These are phyloP conservation scores for Castanea sativa DNA, from an alignment of 306 rosid genomes.

Conservation along the genomic window DNA sequence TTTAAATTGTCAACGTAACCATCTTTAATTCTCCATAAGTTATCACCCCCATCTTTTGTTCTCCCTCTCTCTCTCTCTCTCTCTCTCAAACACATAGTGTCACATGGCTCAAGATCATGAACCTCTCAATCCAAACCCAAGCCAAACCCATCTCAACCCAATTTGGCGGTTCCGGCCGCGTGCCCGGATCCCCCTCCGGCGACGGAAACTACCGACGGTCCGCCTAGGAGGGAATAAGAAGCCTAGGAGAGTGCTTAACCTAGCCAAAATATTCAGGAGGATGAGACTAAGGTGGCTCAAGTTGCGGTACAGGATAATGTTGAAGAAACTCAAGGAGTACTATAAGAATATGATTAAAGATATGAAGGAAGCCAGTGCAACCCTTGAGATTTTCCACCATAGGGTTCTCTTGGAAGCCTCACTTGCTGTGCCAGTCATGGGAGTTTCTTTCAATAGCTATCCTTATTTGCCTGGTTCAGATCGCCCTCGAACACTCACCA, in stretches of 20 bases:
- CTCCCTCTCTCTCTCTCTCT: neutral
- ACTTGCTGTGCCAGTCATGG: slow-evolving; percentile 55
- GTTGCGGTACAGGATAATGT: slow-evolving; percentile 36
- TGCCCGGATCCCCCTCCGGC: slow-evolving; percentile 31
- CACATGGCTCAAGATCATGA: slow-evolving; percentile 40
- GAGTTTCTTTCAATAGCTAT: slow-evolving; percentile 43
- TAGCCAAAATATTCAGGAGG: slow-evolving; percentile 34
- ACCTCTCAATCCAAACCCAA: slow-evolving; percentile 2
- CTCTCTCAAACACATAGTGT: slow-evolving; percentile 5
- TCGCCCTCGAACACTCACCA: slow-evolving; percentile 40
- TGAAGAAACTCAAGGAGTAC: slow-evolving; percentile 45
- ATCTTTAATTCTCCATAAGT: neutral
- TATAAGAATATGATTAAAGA: slow-evolving; percentile 44
- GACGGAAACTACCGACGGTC: slow-evolving; percentile 36
- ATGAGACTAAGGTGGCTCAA: slow-evolving; percentile 55
- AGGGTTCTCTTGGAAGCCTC: slow-evolving; percentile 59
- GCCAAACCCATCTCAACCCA: neutral
- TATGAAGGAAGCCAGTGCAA: slow-evolving; percentile 40
- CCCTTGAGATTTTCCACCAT: slow-evolving; percentile 51
- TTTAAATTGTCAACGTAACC: neutral
- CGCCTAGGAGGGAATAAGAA: slow-evolving; percentile 48
- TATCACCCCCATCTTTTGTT: no score
- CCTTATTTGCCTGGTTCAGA: slow-evolving; percentile 40
- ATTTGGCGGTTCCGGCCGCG: slow-evolving; percentile 20
- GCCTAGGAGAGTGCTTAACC: slow-evolving; percentile 24